phyloP scores from a whole-genome alignment of 306 rosid species.

The Ochetophila trinervis region DNA sequence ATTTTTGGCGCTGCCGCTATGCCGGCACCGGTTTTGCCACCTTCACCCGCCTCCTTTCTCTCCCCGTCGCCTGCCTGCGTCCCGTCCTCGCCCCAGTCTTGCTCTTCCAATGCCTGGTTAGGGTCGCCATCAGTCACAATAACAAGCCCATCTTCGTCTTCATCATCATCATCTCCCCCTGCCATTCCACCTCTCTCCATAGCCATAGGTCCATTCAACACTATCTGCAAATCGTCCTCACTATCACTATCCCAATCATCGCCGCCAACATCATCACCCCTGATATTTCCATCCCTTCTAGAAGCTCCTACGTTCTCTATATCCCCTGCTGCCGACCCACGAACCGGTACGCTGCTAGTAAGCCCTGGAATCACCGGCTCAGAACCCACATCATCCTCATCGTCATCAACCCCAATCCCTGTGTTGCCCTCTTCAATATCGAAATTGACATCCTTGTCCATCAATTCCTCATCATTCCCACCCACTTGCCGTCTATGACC shows the following conservation, averaged over 20 bases:
- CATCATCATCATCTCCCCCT: constrained; percentile 57
- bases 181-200: constrained; percentile 71
- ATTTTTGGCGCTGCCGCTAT: constrained; percentile 42
- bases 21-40: constrained; percentile 43
- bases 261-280: constrained; percentile 35
- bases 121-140: constrained; percentile 69
- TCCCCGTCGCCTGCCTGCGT: constrained; percentile 51
- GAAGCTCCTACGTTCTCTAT: constrained; percentile 26
- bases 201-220: constrained; percentile 65
- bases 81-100: constrained; percentile 78
- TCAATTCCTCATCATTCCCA: constrained; percentile 38
- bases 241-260: constrained; percentile 96
- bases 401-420: constrained; percentile 7
- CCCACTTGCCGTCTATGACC: constrained; percentile 2
- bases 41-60: constrained; percentile 70
- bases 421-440: constrained; percentile 71
- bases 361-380: constrained; percentile 85
- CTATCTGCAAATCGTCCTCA: constrained; percentile 96
- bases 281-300: constrained; percentile 21
- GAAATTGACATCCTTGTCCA: constrained; percentile 69
- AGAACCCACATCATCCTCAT: constrained; percentile 35
- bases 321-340: constrained; percentile 15
- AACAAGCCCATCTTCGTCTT: constrained; percentile 63
- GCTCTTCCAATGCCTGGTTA: constrained; percentile 60
- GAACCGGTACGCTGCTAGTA: constrained; percentile 26